phyloP scores from a whole-genome alignment of 176 grass and related monocot genomes.

The Microstegium vimineum region DNA sequence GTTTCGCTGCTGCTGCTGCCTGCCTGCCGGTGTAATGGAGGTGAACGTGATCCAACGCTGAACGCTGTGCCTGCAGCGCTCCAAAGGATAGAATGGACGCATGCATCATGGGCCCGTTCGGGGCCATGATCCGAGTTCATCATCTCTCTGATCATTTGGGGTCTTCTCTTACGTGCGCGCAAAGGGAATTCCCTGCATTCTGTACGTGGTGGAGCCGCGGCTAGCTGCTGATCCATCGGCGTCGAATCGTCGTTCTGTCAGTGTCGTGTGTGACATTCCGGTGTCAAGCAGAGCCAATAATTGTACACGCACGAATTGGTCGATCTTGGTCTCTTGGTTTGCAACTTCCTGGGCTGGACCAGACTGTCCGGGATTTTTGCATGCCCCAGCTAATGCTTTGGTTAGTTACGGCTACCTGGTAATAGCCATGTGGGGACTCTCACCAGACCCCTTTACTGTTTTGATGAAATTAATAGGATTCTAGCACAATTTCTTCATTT shows the following conservation, averaged over 20 bases:
- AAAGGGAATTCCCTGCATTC: constrained; percentile 15
- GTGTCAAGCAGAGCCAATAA: constrained; percentile 31
- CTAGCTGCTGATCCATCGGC: neutral
- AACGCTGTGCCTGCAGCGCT: neutral
- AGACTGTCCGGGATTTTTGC: constrained; percentile 21
- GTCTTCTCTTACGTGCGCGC: constrained; percentile 25
- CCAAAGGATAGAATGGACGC: neutral
- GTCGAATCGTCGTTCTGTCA: constrained; percentile 20
- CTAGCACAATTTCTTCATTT: neutral
- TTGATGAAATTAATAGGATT: neutral
- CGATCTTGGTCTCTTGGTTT: neutral
- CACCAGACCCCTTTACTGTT: constrained; percentile 8
- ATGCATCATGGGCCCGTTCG: constrained; percentile 27
- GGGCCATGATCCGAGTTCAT: constrained; percentile 9
- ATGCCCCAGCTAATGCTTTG: neutral
- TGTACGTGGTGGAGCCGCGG: constrained; percentile 11
- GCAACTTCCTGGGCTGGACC: constrained; percentile 13
- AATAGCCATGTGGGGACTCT: constrained; percentile 31
- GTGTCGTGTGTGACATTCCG: constrained; percentile 22
- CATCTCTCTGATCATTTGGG: constrained; percentile 19
- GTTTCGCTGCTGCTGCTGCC: neutral
- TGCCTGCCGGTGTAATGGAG: neutral
- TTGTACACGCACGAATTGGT: constrained; percentile 32
- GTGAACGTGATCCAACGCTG: constrained; percentile 1
- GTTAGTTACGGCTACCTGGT: neutral